These are phyloP conservation scores for Paspalum vaginatum DNA, from an alignment of 176 grass and related monocot genomes.

Conservation along the genomic window DNA sequence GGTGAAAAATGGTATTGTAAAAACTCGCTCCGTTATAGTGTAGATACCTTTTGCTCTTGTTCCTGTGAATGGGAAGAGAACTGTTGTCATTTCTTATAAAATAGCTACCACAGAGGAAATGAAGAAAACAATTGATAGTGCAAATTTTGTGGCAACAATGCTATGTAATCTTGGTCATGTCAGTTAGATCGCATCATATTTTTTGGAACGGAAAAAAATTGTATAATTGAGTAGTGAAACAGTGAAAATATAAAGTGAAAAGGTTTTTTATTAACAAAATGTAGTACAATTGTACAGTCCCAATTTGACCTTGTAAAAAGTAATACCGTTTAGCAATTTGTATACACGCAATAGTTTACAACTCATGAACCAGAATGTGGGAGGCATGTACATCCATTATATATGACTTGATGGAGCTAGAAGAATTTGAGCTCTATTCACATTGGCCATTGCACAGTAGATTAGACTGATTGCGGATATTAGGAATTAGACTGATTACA, in stretches of 20 bases:
- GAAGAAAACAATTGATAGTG: neutral
- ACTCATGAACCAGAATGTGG: no score
- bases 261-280: neutral
- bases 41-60: conserved; percentile 64
- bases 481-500: neutral
- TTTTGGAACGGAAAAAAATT: neutral
- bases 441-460: no score
- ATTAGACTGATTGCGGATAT: no score
- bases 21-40: no score
- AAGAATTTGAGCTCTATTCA: neutral
- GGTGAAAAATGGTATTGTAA: no score
- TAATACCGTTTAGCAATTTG: neutral
- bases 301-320: neutral
- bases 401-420: neutral
- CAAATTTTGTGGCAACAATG: no score
- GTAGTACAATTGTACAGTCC: neutral
- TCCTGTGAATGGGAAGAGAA: conserved; percentile 43
- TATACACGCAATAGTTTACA: neutral
- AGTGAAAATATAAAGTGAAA: conserved; percentile 8
- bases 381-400: no score
- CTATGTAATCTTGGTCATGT: neutral
- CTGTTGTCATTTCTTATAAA: conserved; percentile 44
- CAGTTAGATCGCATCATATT: conserved; percentile 4
- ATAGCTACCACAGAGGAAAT: conserved; percentile 10
- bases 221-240: neutral